Conservation (phyloP, 257 asterid species). For the Ilex asprella region DNA sequence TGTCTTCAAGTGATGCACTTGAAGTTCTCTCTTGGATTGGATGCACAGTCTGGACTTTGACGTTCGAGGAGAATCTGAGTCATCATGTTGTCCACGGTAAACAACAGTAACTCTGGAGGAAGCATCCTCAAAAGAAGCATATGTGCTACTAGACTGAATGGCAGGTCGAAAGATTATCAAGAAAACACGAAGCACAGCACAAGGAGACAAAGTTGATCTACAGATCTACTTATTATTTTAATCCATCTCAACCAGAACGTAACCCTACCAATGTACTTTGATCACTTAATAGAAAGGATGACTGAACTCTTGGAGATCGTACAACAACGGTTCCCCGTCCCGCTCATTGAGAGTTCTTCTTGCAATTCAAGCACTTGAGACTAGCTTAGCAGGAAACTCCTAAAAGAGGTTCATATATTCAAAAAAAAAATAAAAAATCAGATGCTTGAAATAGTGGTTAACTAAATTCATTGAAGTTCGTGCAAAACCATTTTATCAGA, state of each 20-base stretch:
- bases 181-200: not conserved
- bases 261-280: not conserved
- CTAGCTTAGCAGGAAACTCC: not conserved
- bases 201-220: not conserved
- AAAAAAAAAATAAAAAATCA: too few relatives aligned
- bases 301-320: conserved; percentile 4
- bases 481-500: too few relatives aligned
- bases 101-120: conserved; percentile 87
- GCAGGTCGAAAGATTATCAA: conserved; percentile 8
- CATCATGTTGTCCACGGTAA: conserved; percentile 88
- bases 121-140: conserved; percentile 67
- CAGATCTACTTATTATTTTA: not conserved
- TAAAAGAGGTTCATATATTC: not conserved
- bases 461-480: not conserved
- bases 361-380: not conserved
- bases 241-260: not conserved
- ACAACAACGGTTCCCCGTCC: not conserved
- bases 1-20: conserved; percentile 85
- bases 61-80: conserved; percentile 81
- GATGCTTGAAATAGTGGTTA: not conserved
- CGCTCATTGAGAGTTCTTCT: not conserved
- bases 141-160: conserved; percentile 74
- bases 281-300: not conserved
- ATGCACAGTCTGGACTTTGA: conserved; percentile 86
- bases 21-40: conserved; percentile 81